Base-by-base conservation (phyloP, 2,329 filamentous ascomycete genomes). In the Clonostachys rosea region DNA sequence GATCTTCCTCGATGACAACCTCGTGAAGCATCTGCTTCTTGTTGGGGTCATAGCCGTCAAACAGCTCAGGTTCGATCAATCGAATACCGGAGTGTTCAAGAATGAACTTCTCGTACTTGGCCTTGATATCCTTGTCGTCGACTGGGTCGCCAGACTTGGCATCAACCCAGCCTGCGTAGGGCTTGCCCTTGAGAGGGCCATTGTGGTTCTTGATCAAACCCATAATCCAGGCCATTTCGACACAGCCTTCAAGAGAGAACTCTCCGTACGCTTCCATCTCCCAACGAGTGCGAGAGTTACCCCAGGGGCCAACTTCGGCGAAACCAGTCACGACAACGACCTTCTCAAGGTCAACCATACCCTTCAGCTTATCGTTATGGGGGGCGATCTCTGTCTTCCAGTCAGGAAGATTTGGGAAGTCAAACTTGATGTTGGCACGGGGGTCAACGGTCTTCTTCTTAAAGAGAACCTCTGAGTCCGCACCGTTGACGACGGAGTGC, bases 151-250 rank as follows among this genome's bases (percentile, higher is more conserved):
- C 89, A 46, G 89, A 86, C 81, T 97, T 97, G 64, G 84, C 79
- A 62, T 99, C 94, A 49, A 99, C 89, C 91, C 89, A 99, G 57
- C 94, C 94, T 56, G 92, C 90, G 73, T 99, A 97, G 54, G 87
- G 87, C 74, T 95, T 87, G 65, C 94, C 94, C 76, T 99, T 99
- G 66, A 99, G 83, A 34, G 86, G 85, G 16, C 94, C 94, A 58
- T 97, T 97, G 76, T 96, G 89, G 69, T 99, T 95, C 79, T 92
- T 96, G 75, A 99, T 97, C 50, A 97, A 83, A 62, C 94, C 94
- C 92, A 97, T 99, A 68, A 99, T 90, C 94, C 94, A 99, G 34
- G 94, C 91, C 94, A 99, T 99, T 71, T 99, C 94, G 50, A 99
- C 87, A 61, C 94, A 97, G 33, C 94, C 94, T 69, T 99, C 95